These are phyloP conservation scores for Neofusicoccum sp. DNA, from an alignment of 2,329 filamentous ascomycete species.

Conservation along the genomic window DNA sequence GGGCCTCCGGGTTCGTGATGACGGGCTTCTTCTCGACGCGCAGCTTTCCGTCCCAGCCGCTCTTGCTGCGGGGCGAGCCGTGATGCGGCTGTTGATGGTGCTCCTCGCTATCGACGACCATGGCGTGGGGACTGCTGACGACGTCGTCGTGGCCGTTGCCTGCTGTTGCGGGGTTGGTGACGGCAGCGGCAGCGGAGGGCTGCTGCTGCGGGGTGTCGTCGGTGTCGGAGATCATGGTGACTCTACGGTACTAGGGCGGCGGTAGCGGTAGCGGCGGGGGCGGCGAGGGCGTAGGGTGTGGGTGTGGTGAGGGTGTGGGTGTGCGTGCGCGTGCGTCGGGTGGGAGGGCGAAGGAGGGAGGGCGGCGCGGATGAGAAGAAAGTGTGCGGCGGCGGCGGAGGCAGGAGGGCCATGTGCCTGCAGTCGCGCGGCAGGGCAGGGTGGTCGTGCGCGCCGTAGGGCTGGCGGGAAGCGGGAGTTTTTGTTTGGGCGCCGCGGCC, in stretches of 20 bases:
- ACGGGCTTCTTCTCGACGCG: constrained; percentile 68
- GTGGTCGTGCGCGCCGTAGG: background rate
- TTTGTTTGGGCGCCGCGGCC: no score
- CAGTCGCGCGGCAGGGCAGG: background rate
- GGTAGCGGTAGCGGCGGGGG: no score
- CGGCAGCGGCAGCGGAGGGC: background rate
- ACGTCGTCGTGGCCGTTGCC: background rate
- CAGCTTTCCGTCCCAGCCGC: constrained; percentile 80
- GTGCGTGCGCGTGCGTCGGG: background rate
- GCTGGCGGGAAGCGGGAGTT: background rate
- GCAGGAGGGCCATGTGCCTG: background rate
- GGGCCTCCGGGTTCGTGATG: constrained; percentile 74
- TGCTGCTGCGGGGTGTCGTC: no score
- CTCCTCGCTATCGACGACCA: constrained; percentile 6
- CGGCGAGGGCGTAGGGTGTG: no score
- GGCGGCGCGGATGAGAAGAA: background rate
- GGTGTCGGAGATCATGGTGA: no score
- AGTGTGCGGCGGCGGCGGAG: background rate
- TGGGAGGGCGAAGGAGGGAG: background rate
- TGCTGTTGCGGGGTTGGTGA: background rate
- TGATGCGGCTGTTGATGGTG: background rate
- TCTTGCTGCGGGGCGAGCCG: constrained; percentile 34
- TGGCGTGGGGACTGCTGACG: background rate
- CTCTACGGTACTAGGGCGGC: no score
- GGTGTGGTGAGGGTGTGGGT: background rate